These are phyloP conservation scores for Guillardia theta DNA, from an alignment of 78 protist species.

Conservation along the genomic window DNA sequence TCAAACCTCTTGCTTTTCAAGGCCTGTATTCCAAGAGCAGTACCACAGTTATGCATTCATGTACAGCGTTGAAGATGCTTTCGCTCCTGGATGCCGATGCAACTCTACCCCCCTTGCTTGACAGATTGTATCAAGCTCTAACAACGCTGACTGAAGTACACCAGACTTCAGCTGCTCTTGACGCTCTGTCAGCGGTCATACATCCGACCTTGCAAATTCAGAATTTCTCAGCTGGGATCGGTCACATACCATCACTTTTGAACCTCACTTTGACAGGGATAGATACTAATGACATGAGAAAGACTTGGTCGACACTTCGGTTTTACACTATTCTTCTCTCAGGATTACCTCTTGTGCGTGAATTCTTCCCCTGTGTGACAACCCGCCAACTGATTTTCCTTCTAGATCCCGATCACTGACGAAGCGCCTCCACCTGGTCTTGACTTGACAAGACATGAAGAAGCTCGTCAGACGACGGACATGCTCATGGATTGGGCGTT, in stretches of 20 bases:
- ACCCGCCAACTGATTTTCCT: too few species aligned
- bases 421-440: too few species aligned
- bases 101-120: too few species aligned
- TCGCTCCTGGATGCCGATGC: too few species aligned
- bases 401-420: too few species aligned
- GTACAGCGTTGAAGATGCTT: neutral
- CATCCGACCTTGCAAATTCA: neutral
- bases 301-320: neutral
- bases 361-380: too few species aligned
- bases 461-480: neutral
- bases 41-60: neutral
- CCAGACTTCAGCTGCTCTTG: neutral
- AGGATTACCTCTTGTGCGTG: neutral
- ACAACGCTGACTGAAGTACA: neutral
- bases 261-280: neutral
- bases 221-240: neutral
- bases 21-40: neutral
- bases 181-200: neutral
- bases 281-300: neutral
- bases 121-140: too few species aligned
- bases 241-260: neutral
- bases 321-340: neutral
- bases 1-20: neutral
- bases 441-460: too few species aligned
- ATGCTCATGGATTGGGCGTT: neutral